phyloP scores from a whole-genome alignment of 768 basidiomycete species.

The Tylopilus plumbeoviolaceoides region DNA sequence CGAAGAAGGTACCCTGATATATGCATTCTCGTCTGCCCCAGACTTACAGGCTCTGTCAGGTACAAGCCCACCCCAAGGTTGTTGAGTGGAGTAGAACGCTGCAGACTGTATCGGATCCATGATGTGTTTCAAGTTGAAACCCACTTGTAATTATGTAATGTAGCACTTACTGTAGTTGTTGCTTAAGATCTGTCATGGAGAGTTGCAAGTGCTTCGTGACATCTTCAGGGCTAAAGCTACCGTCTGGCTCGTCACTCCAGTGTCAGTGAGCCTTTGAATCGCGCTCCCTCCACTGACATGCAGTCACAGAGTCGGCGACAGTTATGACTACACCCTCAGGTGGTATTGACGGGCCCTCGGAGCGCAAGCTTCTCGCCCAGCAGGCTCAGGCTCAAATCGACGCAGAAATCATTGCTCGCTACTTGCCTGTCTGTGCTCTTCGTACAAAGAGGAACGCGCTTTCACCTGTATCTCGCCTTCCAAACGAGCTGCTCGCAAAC shows the following conservation, averaged over 20 bases:
- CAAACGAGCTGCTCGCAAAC: background rate
- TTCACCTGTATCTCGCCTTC: background rate
- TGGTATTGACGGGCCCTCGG: background rate
- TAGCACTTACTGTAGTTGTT: too few relatives aligned
- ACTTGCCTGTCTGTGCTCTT: conserved; percentile 3
- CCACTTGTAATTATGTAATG: too few relatives aligned
- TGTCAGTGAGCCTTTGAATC: background rate
- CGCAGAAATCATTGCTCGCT: background rate
- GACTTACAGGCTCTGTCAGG: conserved; percentile 37
- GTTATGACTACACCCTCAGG: background rate
- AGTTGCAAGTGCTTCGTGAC: background rate
- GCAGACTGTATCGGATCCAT: conserved; percentile 39
- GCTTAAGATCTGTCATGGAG: too few relatives aligned
- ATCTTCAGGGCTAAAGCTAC: background rate
- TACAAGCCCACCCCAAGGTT: conserved; percentile 70
- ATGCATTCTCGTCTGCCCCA: background rate
- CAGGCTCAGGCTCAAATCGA: background rate
- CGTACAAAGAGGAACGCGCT: background rate
- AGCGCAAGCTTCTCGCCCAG: background rate
- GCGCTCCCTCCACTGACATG: background rate
- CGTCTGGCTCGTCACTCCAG: background rate
- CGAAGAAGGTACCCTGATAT: conserved; percentile 51
- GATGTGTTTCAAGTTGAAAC: background rate
- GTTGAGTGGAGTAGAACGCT: conserved; percentile 68
- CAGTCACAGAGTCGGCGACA: background rate